Percentiles rank a stretch among this genome's conserved stretches.
phyloP scores from a whole-genome alignment of 2,329 filamentous ascomycete species.

The Talaromyces sp. region DNA sequence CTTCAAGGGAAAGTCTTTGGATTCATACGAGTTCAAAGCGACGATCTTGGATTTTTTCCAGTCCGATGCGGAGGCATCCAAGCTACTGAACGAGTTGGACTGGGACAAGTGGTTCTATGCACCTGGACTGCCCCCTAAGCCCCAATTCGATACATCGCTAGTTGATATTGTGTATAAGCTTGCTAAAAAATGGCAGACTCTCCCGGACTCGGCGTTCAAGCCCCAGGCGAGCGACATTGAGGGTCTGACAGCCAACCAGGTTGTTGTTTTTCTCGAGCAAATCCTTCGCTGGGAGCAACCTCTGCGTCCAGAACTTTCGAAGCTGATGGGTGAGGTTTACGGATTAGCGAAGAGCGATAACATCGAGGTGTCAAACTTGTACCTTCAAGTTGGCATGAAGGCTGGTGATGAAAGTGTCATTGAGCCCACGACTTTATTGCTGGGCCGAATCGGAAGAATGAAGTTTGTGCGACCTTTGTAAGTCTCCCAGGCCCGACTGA shows the following conservation, averaged over 20 bases:
- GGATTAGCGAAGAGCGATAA: constrained; percentile 75
- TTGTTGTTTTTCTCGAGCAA: constrained; percentile 84
- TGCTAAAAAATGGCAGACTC: constrained; percentile 76
- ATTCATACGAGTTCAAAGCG: constrained; percentile 91
- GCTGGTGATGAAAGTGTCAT: constrained; percentile 72
- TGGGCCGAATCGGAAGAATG: constrained; percentile 88
- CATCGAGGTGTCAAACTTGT: constrained; percentile 81
- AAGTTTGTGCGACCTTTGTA: constrained; percentile 91
- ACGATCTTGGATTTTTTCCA: constrained; percentile 86
- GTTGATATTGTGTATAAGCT: constrained; percentile 84
- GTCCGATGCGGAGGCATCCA: constrained; percentile 61
- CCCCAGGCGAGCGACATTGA: constrained; percentile 71
- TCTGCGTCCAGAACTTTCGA: constrained; percentile 66
- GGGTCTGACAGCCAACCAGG: constrained; percentile 80
- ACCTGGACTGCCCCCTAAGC: constrained; percentile 88
- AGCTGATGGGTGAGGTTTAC: constrained; percentile 75
- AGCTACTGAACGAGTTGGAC: constrained; percentile 71
- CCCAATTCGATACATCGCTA: constrained; percentile 83
- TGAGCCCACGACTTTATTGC: constrained; percentile 69
- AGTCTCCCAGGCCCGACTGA: constrained; percentile 16
- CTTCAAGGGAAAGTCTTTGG: constrained; percentile 82
- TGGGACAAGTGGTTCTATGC: constrained; percentile 89
- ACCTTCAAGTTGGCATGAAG: constrained; percentile 76
- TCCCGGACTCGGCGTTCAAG: constrained; percentile 51
- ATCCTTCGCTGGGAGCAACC: constrained; percentile 69